Evolutionary conservation across 2,329 filamentous ascomycete genomes (phyloP), one percentile per base, ranked within the genome.

Genomic region (Albifimbria verrucaria): DNA sequence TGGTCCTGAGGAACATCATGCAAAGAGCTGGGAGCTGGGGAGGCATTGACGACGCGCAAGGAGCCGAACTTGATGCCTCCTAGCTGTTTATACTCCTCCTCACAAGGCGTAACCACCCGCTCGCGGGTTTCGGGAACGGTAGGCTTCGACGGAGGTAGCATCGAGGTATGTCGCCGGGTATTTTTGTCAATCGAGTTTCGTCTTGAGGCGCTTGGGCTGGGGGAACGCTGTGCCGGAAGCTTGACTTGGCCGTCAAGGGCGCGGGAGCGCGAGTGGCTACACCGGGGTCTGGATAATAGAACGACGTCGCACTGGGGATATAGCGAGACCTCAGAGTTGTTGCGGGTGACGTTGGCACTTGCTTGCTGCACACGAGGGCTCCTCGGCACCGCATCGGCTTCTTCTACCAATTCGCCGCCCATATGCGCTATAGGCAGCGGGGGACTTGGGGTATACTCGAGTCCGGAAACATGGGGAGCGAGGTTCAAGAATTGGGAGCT

Each of bases 21-120:
- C 49, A 66, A 59, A 46, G 52, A 74, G 69, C 77, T 82, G n/a
- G 70, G 67, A 15, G 67, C 66, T 2, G 84, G 83, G 3, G 73
- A 71, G 15, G 82, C 83, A 64, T 87, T 87, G 21, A 75, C 85
- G 52, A 87, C 86, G 32, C 81, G 78, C 48, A 87, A 62, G 2
- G 82, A 82, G 2, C 85, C 85, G 50, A 85, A 77, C 62, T 83
- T 84, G 62, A 85, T 86, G 11, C 76, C 80, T 3, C 84, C 84
- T 26, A 83, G 77, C 45, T 85, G 81, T 54, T 75, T 74, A 59
- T 86, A 86, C n/a, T 81, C 77, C 24, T 72, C 65, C 22, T 85
- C 82, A 41, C 71, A 77, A 0, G 83, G 71, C 9, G 71, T 73
- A 15, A 63, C 59, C 7, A 64, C 65, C 32, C 68, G 61, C 21